Percentiles rank a stretch among this genome's conserved stretches.
Conservation (phyloP, 1,284 basidiomycete species). For the Sanguinoderma infundibulare region DNA sequence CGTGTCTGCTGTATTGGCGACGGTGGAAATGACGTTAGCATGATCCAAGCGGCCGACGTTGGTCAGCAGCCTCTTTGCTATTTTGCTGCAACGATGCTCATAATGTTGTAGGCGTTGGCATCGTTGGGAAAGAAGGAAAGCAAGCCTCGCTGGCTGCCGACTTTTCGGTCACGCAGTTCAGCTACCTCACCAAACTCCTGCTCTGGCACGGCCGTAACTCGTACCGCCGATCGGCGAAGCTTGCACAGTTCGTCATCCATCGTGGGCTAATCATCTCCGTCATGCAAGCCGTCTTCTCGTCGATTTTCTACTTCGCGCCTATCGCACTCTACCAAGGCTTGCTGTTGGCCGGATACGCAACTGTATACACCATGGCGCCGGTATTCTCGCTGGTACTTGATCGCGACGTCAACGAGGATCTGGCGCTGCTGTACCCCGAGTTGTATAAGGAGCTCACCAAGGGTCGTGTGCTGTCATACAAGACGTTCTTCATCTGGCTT, state of each 20-base stretch:
- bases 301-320: conserved; percentile 99
- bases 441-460: conserved; percentile 98
- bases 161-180: conserved; percentile 97
- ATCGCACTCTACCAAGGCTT: conserved; percentile 98
- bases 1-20: conserved; percentile 98
- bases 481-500: conserved; percentile 98
- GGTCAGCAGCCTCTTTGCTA: conserved; percentile 58
- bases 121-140: conserved; percentile 98
- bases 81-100: background rate
- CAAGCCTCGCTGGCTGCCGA: conserved; percentile 98
- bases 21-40: conserved; percentile 94
- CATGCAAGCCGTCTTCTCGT: conserved; percentile 96
- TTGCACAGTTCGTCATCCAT: conserved; percentile 99
- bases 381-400: conserved; percentile 98
- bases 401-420: conserved; percentile 93
- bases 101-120: conserved; percentile 82
- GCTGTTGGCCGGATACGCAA: conserved; percentile 98
- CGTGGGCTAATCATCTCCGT: conserved; percentile 97
- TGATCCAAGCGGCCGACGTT: conserved; percentile 95
- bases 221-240: conserved; percentile 96
- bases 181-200: conserved; percentile 91
- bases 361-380: conserved; percentile 97
- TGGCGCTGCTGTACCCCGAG: conserved; percentile 96
- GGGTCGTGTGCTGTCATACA: conserved; percentile 91
- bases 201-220: conserved; percentile 98